Base-by-base conservation (phyloP, 139 green algal species). In the Chlamydomonas applanata region DNA sequence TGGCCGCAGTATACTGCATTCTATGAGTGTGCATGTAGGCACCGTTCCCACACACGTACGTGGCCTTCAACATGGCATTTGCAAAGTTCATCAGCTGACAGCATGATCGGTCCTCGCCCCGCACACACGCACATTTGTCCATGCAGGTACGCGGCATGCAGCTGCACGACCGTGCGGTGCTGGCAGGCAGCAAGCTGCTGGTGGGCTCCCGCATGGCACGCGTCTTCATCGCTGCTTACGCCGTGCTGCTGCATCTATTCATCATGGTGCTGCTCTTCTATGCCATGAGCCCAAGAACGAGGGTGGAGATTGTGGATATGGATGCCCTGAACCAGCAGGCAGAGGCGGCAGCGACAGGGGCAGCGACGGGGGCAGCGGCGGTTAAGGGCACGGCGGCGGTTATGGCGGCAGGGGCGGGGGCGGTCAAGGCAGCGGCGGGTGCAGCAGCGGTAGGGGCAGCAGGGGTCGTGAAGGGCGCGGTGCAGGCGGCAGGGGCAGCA, bases 181-280 rank as follows among this genome's bases (percentile, higher is more conserved):
- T 85, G 69, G 67, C 64, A n/a, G 72, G 69, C 52, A 66, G 64
- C 69, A 76, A 69, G 60, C 53, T 86, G 63, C 49, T 88, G 76
- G 24, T 83, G 69, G 80, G 54, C 11, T 77, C 61, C 49, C 72
- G 79, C 32, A 32, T 84, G 24, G 85, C 64, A 1, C 79, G 85
- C 67, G 61, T 79, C 29, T 87, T 86, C 73, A 11, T 86, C 20
- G 71, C 74, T 1, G 49, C 75, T 2, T 90, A 90, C 74, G 75
- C 78, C 29, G 5, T 82, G 33, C 74, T 90, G 70, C 73, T 90
- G 27, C 85, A 90, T 52, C 36, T 83, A 19, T 83, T 88, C 76
- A 75, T 90, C 57, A 71, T 88, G 70, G 49, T 83, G 24, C 73
- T 85, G 14, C 63, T 87, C 30, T 87, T 82, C 77, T 85, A 85